A percentile compares a stretch with the other conserved stretches of the same genome.
These are phyloP conservation scores for Phyllostachys edulis DNA, from an alignment of 176 grass and related monocot genomes.

Conservation along the genomic window DNA sequence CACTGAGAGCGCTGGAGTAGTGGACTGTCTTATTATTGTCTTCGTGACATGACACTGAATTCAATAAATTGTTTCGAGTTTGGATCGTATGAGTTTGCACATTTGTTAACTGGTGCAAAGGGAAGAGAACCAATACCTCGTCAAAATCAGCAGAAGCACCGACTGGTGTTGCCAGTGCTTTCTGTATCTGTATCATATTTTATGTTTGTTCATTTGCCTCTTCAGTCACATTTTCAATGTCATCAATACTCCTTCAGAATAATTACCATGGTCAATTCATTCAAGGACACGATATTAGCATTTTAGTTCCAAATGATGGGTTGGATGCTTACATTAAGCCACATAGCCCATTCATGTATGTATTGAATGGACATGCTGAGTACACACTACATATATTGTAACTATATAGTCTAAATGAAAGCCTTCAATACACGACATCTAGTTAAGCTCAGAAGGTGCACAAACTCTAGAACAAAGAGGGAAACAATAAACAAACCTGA, in stretches of 20 bases:
- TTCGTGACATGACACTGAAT: not conserved
- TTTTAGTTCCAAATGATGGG: not conserved
- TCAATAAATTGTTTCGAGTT: not conserved
- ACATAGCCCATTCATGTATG: not conserved
- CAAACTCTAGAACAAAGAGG: not conserved
- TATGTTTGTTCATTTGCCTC: slow-evolving; percentile 43
- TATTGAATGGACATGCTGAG: not conserved
- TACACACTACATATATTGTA: not conserved
- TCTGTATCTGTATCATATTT: slow-evolving; percentile 67
- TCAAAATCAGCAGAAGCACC: slow-evolving; percentile 61
- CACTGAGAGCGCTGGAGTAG: not conserved
- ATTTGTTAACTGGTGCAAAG: not conserved
- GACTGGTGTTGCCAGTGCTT: slow-evolving; percentile 45
- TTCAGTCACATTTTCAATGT: slow-evolving; percentile 57
- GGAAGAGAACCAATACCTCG: slow-evolving; percentile 37
- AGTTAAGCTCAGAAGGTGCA: not conserved
- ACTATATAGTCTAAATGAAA: not conserved
- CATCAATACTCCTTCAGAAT: slow-evolving; percentile 49
- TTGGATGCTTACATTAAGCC: not conserved
- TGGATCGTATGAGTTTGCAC: not conserved
- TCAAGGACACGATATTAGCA: not conserved
- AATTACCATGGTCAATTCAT: not conserved
- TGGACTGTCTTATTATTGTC: not conserved
- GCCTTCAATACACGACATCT: not conserved
- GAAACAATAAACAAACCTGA: not conserved